A percentile compares a stretch with the other conserved stretches of the same genome.
Evolutionary conservation across 2,329 filamentous ascomycete species (phyloP).

Genomic region (Colletotrichum tofieldiae): DNA sequence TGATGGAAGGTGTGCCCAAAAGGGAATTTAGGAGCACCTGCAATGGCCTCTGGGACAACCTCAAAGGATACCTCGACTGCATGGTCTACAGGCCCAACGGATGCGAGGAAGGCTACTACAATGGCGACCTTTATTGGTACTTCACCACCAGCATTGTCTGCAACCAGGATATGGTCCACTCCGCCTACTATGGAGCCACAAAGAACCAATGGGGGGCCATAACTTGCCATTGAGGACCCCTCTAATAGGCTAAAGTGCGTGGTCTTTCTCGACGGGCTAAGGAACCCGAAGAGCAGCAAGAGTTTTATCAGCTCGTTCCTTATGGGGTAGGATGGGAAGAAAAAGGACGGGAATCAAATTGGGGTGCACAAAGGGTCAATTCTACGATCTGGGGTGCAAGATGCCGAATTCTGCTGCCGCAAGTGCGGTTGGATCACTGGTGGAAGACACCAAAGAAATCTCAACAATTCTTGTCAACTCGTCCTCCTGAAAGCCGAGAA

Average conservation of each 20-base stretch:
- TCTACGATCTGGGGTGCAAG: neutral
- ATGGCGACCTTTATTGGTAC: neutral
- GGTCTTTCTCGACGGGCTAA: neutral
- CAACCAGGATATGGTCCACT: neutral
- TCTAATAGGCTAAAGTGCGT: neutral
- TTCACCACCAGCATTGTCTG: neutral
- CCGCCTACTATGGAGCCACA: neutral
- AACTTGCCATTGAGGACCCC: neutral
- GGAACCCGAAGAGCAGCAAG: no score
- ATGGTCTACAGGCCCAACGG: slow-evolving; percentile 7
- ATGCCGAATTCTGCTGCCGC: neutral
- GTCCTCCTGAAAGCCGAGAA: neutral
- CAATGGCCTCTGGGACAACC: neutral
- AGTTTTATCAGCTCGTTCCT: neutral
- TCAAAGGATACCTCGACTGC: neutral
- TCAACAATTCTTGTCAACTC: neutral
- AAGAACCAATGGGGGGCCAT: neutral
- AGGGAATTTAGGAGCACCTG: neutral
- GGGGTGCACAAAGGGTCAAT: neutral
- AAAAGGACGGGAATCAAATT: no score
- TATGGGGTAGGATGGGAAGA: neutral
- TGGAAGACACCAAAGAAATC: no score
- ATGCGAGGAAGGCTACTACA: neutral
- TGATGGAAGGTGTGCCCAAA: neutral
- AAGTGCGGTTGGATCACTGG: neutral